These are phyloP conservation scores for Rhizomucor miehei DNA, from an alignment of 371 early-diverging fungal species.

Conservation along the genomic window DNA sequence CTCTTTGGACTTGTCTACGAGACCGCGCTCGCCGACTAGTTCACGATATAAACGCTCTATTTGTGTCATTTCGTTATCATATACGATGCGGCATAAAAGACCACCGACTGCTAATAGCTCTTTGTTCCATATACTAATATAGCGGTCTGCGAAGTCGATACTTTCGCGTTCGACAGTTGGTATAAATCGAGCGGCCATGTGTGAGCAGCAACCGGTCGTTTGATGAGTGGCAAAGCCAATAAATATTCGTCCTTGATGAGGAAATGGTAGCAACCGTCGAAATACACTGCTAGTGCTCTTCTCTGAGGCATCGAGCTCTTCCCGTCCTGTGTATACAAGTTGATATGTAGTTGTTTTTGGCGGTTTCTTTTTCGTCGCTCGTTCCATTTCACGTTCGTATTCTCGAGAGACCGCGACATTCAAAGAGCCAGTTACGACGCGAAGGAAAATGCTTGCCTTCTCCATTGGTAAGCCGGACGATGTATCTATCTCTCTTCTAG, in stretches of 20 bases:
- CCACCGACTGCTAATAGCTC: slow-evolving; percentile 79
- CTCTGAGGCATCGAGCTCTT: slow-evolving; percentile 76
- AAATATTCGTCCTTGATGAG: slow-evolving; percentile 82
- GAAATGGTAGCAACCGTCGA: slow-evolving; percentile 68
- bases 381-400: slow-evolving; percentile 78
- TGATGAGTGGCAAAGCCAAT: slow-evolving; percentile 93
- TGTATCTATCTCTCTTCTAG: slow-evolving; percentile 5
- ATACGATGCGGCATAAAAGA: slow-evolving; percentile 70
- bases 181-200: slow-evolving; percentile 84
- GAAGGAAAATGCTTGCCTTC: slow-evolving; percentile 66
- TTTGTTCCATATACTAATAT: slow-evolving; percentile 80
- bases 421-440: slow-evolving; percentile 67
- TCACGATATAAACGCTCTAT: slow-evolving; percentile 55
- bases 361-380: slow-evolving; percentile 88
- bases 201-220: slow-evolving; percentile 85
- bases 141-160: slow-evolving; percentile 89
- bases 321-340: slow-evolving; percentile 69
- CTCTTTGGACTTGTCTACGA: slow-evolving; percentile 32
- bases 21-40: slow-evolving; percentile 31
- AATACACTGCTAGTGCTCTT: slow-evolving; percentile 52
- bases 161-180: slow-evolving; percentile 91
- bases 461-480: slow-evolving; percentile 29
- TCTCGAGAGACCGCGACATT: slow-evolving; percentile 52
- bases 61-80: slow-evolving; percentile 73
- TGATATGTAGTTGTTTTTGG: slow-evolving; percentile 74